phyloP scores from a whole-genome alignment of 2,329 filamentous ascomycete genomes.

The Fusarium marasasianum region DNA sequence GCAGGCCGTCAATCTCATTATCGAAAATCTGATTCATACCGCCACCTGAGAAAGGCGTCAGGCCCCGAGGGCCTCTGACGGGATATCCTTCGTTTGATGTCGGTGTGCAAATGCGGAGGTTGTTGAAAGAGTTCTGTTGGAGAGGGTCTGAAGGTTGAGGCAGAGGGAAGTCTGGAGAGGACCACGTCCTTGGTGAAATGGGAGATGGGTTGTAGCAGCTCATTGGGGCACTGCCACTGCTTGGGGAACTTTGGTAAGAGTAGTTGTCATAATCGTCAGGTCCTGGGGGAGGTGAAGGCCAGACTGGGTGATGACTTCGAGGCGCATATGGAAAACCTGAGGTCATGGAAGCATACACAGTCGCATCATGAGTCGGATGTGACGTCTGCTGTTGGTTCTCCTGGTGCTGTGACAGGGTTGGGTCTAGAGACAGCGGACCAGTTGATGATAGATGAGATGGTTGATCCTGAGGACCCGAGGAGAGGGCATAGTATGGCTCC shows the following conservation, averaged over 20 bases:
- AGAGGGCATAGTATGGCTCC: constrained; percentile 38
- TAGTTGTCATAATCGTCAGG: constrained; percentile 52
- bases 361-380: constrained; percentile 26
- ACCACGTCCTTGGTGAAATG: constrained; percentile 49
- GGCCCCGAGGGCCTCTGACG: constrained; percentile 23
- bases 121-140: constrained; percentile 35
- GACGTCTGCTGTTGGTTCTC: constrained; percentile 23
- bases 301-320: constrained; percentile 40
- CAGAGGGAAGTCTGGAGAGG: constrained; percentile 41
- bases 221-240: constrained; percentile 34
- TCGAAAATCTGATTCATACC: constrained; percentile 28
- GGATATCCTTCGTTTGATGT: constrained; percentile 35
- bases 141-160: constrained; percentile 31
- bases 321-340: constrained; percentile 37
- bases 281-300: constrained; percentile 51
- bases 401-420: constrained; percentile 33
- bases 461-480: constrained; percentile 35
- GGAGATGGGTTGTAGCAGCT: constrained; percentile 44
- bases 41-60: constrained; percentile 30
- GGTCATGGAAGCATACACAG: constrained; percentile 36
- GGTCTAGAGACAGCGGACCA: constrained; percentile 31
- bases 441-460: constrained; percentile 37
- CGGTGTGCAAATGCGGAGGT: constrained; percentile 41
- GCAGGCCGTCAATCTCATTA: constrained; percentile 29
- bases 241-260: constrained; percentile 48